Evolutionary conservation across 352 stramenopile genomes (phyloP).

Genomic region (Phytophthora syringae): DNA sequence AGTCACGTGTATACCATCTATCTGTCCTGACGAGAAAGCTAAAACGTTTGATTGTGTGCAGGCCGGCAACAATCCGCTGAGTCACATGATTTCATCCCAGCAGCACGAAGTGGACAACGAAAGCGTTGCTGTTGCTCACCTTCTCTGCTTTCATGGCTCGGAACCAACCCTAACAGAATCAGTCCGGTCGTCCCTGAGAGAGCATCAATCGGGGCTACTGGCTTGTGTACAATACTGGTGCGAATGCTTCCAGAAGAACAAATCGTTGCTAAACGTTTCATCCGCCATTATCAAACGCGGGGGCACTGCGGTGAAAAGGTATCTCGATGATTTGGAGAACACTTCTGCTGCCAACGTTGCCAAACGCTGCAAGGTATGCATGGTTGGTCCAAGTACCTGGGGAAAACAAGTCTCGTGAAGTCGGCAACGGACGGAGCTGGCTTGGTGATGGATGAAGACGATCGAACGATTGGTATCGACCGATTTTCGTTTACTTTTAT

Average conservation of each 20-base stretch:
- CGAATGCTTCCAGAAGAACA: not conserved
- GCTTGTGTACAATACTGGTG: slow-evolving; percentile 2
- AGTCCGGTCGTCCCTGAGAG: not conserved
- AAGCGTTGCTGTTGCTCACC: slow-evolving; percentile 10
- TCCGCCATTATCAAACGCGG: slow-evolving; percentile 1
- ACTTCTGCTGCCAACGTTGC: not conserved
- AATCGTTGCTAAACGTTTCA: not conserved
- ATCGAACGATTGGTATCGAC: slow-evolving; percentile 23
- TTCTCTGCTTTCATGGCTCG: slow-evolving; percentile 1
- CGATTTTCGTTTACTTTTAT: slow-evolving; percentile 7
- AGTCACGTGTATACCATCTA: not conserved
- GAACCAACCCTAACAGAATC: not conserved
- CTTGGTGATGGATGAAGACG: not conserved
- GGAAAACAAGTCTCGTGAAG: slow-evolving; percentile 19
- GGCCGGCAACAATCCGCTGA: slow-evolving; percentile 11
- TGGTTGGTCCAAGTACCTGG: slow-evolving; percentile 22
- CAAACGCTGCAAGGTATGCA: slow-evolving; percentile 16
- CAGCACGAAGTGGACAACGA: not conserved
- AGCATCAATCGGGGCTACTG: slow-evolving; percentile 5
- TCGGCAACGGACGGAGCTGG: not conserved
- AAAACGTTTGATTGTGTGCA: slow-evolving; percentile 1
- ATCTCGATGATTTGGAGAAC: slow-evolving; percentile 8
- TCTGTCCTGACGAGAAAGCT: not conserved
- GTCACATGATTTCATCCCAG: slow-evolving; percentile 1
- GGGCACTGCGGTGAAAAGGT: not conserved